Percentiles rank a stretch among this genome's conserved stretches.
Evolutionary conservation across 495 filamentous ascomycete species (phyloP).

Genomic region (Opeltia flavorubescens): DNA sequence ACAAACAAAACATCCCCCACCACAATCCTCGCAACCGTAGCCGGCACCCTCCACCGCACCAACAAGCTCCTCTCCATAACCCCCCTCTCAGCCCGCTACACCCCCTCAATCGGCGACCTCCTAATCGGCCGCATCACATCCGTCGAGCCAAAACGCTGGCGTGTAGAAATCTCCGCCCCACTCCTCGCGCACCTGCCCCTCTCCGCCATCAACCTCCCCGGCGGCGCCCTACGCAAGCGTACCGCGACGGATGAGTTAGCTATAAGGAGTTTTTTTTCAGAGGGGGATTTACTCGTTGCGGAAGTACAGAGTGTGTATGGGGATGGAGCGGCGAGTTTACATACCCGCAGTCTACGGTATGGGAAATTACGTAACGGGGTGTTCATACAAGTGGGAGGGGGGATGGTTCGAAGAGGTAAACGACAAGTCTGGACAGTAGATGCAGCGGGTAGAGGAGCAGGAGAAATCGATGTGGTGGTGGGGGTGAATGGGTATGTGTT

Average conservation of each 20-base stretch:
- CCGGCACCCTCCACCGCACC: slow-evolving; percentile 73
- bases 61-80: slow-evolving; percentile 91
- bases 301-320: slow-evolving; percentile 76
- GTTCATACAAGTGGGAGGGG: slow-evolving; percentile 66
- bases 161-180: slow-evolving; percentile 77
- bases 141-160: slow-evolving; percentile 82
- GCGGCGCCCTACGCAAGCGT: slow-evolving; percentile 77
- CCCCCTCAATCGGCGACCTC: slow-evolving; percentile 87
- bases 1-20: too few relatives aligned
- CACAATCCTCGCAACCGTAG: slow-evolving; percentile 71
- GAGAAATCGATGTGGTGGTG: slow-evolving; percentile 71
- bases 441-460: slow-evolving; percentile 48
- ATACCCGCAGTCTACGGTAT: slow-evolving; percentile 82
- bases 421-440: slow-evolving; percentile 77
- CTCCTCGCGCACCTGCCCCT: slow-evolving; percentile 73
- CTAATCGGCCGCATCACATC: slow-evolving; percentile 88
- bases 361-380: slow-evolving; percentile 88
- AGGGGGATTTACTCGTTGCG: slow-evolving; percentile 79
- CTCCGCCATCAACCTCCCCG: slow-evolving; percentile 82
- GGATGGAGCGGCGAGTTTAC: slow-evolving; percentile 72
- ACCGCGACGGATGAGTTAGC: slow-evolving; percentile 92
- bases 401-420: slow-evolving; percentile 64
- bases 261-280: slow-evolving; percentile 82
- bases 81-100: slow-evolving; percentile 85
- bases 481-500: slow-evolving; percentile 95